phyloP scores from a whole-genome alignment of 2,329 filamentous ascomycete species.

The Emericellopsis atlantica region DNA sequence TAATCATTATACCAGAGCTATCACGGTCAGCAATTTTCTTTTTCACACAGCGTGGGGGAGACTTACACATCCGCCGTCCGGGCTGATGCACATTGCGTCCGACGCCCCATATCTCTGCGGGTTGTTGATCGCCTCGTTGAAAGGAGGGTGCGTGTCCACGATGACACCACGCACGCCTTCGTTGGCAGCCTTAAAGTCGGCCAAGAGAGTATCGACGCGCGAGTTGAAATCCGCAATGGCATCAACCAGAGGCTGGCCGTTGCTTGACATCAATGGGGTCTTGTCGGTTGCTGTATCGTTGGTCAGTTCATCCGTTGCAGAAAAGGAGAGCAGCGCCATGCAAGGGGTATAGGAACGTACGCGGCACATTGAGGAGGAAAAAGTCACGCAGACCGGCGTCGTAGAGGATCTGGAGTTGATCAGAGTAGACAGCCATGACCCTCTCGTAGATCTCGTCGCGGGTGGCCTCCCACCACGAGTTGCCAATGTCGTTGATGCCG shows the following conservation, averaged over 20 bases:
- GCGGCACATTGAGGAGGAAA: conserved; percentile 45
- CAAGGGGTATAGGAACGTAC: conserved; percentile 6
- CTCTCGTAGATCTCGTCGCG: conserved; percentile 18
- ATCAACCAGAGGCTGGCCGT: conserved; percentile 14
- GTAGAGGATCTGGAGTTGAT: conserved; percentile 32
- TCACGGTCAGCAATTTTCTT: rapidly evolving
- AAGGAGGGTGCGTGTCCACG: conserved; percentile 25
- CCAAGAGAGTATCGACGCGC: conserved; percentile 13
- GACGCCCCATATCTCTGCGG: conserved; percentile 26
- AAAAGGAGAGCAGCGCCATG: neutral
- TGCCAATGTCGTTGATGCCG: conserved; percentile 43
- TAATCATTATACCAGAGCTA: conserved; percentile 31
- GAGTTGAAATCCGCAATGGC: conserved; percentile 25
- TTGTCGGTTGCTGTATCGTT: conserved; percentile 11
- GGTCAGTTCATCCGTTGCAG: neutral
- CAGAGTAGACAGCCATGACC: conserved; percentile 29
- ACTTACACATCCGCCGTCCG: conserved; percentile 25
- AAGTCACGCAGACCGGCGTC: conserved; percentile 43
- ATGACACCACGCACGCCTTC: conserved; percentile 17
- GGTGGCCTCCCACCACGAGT: conserved; percentile 24
- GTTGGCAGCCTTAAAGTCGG: conserved; percentile 20
- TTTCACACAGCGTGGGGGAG: neutral
- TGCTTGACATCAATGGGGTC: conserved; percentile 18
- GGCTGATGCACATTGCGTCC: conserved; percentile 26
- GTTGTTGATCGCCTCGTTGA: conserved; percentile 27